Conservation (phyloP, 2,329 filamentous ascomycete species). For the Acrocalymma vagum region DNA sequence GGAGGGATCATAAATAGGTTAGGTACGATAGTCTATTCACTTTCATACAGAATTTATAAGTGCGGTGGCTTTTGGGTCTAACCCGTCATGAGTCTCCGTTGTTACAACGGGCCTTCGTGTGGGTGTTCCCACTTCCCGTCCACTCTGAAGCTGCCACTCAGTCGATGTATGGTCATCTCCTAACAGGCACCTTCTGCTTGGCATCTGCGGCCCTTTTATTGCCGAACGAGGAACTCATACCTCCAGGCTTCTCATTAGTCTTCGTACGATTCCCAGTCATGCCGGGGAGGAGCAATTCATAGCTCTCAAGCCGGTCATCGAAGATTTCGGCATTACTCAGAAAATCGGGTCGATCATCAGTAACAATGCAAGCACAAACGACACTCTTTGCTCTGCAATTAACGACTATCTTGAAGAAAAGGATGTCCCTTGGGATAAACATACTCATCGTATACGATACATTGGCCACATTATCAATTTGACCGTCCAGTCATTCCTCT, state of each 20-base stretch:
- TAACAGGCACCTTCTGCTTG: constrained; percentile 8
- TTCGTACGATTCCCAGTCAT: constrained; percentile 4
- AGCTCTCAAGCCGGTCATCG: constrained; percentile 6
- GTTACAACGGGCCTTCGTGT: too few species aligned
- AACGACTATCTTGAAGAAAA: constrained; percentile 8
- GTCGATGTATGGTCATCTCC: constrained; percentile 5
- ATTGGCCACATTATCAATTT: constrained; percentile 14
- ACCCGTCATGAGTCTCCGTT: too few species aligned
- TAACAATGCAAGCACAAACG: too few species aligned
- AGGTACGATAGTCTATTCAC: too few species aligned
- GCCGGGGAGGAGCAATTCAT: constrained; percentile 2
- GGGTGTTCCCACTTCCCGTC: too few species aligned
- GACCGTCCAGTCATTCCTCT: constrained; percentile 10
- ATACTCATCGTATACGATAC: constrained; percentile 5
- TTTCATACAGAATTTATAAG: too few species aligned
- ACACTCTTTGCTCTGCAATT: constrained; percentile 8
- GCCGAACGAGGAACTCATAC: neutral
- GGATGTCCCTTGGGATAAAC: constrained; percentile 6
- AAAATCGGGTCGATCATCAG: constrained; percentile 9
- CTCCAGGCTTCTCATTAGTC: constrained; percentile 3
- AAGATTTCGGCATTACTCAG: constrained; percentile 10
- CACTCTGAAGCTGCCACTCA: too few species aligned
- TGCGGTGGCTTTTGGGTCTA: too few species aligned
- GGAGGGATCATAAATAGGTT: too few species aligned
- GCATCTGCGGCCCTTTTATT: constrained; percentile 6